Conservation (phyloP, 2,329 filamentous ascomycete genomes). For the Calcarisporium arbuscula region DNA sequence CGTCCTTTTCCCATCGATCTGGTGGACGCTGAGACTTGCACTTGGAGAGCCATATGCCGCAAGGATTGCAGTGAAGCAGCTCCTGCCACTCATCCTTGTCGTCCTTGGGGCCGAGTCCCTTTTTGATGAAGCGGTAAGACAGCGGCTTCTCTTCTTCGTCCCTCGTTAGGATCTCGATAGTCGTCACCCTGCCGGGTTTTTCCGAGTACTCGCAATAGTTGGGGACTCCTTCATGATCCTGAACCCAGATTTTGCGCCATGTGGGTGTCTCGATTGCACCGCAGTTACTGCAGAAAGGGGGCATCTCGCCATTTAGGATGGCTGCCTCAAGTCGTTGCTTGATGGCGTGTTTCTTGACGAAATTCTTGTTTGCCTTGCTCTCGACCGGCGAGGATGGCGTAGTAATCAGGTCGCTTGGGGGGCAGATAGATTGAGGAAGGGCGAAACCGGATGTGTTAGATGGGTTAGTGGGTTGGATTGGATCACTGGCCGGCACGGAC, state of each 20-base stretch:
- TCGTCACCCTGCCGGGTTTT: conserved; percentile 66
- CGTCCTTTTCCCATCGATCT: conserved; percentile 71
- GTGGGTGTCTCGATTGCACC: conserved; percentile 94
- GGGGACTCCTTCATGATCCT: conserved; percentile 64
- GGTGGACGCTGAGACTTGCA: conserved; percentile 77
- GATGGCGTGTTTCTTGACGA: conserved; percentile 56
- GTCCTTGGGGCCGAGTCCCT: conserved; percentile 54
- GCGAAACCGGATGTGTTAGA: conserved; percentile 14
- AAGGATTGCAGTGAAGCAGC: conserved; percentile 85
- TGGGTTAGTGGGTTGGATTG: conserved; percentile 21
- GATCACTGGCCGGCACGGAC: conserved; percentile 41
- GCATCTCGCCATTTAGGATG: conserved; percentile 75
- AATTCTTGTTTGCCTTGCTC: conserved; percentile 55
- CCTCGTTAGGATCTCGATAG: conserved; percentile 60
- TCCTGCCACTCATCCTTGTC: conserved; percentile 64
- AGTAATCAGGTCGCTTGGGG: conserved; percentile 36
- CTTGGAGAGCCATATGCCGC: conserved; percentile 91
- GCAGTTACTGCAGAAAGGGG: conserved; percentile 85
- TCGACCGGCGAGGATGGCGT: conserved; percentile 32
- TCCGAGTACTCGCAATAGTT: conserved; percentile 64
- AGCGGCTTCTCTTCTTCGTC: conserved; percentile 57
- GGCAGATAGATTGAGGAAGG: conserved; percentile 33
- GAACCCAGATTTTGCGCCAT: conserved; percentile 90
- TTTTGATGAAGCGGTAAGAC: conserved; percentile 72
- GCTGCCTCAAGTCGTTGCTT: conserved; percentile 54